These are phyloP conservation scores for Xylaria sp. DNA, from an alignment of 2,329 filamentous ascomycete species.

Conservation along the genomic window DNA sequence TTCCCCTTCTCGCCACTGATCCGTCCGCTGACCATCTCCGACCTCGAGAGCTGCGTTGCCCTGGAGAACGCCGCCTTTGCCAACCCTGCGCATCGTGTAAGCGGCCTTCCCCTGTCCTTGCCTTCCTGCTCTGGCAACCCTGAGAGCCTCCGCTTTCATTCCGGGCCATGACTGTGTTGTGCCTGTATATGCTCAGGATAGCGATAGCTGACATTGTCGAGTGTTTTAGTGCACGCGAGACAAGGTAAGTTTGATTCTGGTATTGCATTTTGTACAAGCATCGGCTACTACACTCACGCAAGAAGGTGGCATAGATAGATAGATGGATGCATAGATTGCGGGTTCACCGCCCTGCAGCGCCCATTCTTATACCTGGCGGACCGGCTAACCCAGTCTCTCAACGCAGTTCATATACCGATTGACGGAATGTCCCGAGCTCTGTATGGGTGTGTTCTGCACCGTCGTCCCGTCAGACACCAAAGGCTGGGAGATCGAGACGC, in stretches of 20 bases:
- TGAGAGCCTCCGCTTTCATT: no score
- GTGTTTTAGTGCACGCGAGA: constrained; percentile 58
- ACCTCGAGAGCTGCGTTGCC: constrained; percentile 64
- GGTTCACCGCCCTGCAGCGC: not conserved
- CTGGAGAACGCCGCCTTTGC: constrained; percentile 62
- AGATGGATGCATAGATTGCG: not conserved
- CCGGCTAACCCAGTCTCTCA: not conserved
- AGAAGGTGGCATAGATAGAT: no score
- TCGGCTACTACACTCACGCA: not conserved
- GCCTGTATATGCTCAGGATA: no score
- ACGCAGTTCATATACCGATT: constrained; percentile 77
- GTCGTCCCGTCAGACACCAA: constrained; percentile 53
- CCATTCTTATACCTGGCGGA: not conserved
- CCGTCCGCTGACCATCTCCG: constrained; percentile 71
- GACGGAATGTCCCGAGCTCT: constrained; percentile 74
- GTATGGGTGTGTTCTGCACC: constrained; percentile 79
- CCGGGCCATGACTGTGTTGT: no score
- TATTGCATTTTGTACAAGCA: no score
- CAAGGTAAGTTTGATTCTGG: constrained; percentile 51
- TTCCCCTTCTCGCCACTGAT: constrained; percentile 74
- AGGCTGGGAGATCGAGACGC: constrained; percentile 58
- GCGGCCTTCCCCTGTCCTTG: no score
- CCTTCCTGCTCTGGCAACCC: no score
- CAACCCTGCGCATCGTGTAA: constrained; percentile 54
- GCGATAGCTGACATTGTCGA: no score